A percentile compares a stretch with the other conserved stretches of the same genome.
Evolutionary conservation across 2,329 filamentous ascomycete species (phyloP).

Genomic region (Aspergillus sojae): DNA sequence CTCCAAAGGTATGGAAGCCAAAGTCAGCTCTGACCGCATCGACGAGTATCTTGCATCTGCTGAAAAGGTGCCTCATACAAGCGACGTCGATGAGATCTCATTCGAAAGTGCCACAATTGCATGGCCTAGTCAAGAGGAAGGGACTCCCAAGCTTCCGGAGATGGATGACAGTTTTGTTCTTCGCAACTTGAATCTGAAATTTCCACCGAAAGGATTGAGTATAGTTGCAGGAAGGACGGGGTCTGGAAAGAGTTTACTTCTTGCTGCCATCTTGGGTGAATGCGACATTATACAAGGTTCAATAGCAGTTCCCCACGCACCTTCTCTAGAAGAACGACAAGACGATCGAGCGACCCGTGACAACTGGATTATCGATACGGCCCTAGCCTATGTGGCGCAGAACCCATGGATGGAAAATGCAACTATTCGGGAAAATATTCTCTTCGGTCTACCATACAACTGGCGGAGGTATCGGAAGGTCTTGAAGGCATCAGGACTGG

Average conservation of each 20-base stretch:
- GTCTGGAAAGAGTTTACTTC: conserved; percentile 73
- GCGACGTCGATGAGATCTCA: conserved; percentile 60
- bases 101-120: conserved; percentile 71
- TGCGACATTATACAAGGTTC: conserved; percentile 67
- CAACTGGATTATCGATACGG: conserved; percentile 71
- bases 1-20: conserved; percentile 70
- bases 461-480: conserved; percentile 71
- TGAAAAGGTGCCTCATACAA: conserved; percentile 59
- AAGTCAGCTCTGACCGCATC: conserved; percentile 72
- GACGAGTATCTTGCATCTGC: conserved; percentile 70
- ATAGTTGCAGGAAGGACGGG: conserved; percentile 77
- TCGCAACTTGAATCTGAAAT: conserved; percentile 65
- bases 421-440: conserved; percentile 74
- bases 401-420: conserved; percentile 87
- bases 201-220: conserved; percentile 71
- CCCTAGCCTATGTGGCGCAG: conserved; percentile 75
- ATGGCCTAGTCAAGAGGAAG: conserved; percentile 69
- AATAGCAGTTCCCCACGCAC: conserved; percentile 55
- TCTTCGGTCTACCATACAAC: conserved; percentile 73
- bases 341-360: conserved; percentile 63
- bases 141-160: conserved; percentile 39
- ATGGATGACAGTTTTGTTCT: conserved; percentile 57
- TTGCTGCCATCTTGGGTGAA: conserved; percentile 74
- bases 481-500: conserved; percentile 70
- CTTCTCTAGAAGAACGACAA: conserved; percentile 58